These are phyloP conservation scores for Clonostachys rosea DNA, from an alignment of 2,329 filamentous ascomycete species.

Conservation along the genomic window DNA sequence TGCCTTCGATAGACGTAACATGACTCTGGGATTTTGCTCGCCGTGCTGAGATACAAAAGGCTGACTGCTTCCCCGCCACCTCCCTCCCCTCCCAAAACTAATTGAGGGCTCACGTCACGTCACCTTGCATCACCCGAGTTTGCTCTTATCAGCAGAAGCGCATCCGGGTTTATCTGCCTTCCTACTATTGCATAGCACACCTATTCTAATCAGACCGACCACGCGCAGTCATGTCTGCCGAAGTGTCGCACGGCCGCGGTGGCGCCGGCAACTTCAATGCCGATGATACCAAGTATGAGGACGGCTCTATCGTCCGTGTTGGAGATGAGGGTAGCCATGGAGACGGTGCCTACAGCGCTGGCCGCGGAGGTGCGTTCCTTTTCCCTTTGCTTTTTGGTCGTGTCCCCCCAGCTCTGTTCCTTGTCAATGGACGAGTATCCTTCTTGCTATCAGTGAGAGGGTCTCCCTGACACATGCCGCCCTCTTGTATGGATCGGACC, in stretches of 20 bases:
- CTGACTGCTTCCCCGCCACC: too few species aligned
- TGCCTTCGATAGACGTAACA: too few species aligned
- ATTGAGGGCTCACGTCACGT: neutral
- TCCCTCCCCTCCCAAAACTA: too few species aligned
- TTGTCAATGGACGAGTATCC: neutral
- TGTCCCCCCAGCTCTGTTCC: neutral
- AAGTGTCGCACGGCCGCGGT: conserved; percentile 57
- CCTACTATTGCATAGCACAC: neutral
- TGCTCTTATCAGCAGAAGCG: neutral
- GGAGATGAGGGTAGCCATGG: conserved; percentile 50
- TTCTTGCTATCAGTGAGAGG: neutral
- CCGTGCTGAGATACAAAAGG: too few species aligned
- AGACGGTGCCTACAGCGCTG: conserved; percentile 54
- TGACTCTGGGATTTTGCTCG: too few species aligned
- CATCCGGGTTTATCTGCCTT: neutral
- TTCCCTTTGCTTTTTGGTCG: neutral
- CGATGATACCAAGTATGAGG: conserved; percentile 54
- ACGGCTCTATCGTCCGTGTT: conserved; percentile 56
- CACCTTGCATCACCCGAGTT: neutral
- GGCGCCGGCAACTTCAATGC: conserved; percentile 57
- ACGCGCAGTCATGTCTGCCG: conserved; percentile 24
- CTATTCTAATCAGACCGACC: neutral
- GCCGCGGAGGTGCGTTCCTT: conserved; percentile 46
- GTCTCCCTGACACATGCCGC: neutral
- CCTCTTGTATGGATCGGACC: neutral